Evolutionary conservation across 495 filamentous ascomycete species (phyloP).

Genomic region (Penicillium cataractarum): DNA sequence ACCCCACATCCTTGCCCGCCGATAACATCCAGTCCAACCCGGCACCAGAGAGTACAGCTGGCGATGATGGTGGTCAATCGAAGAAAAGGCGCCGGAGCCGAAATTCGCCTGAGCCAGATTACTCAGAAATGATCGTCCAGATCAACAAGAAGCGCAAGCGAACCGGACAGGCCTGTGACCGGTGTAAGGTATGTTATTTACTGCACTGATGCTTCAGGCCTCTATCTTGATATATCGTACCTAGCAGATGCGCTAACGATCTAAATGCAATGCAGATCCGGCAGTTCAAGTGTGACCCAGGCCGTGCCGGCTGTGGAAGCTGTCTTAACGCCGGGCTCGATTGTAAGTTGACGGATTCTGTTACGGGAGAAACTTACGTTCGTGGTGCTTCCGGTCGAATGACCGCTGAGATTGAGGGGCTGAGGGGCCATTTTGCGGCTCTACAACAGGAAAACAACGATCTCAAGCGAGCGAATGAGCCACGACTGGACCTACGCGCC

Average conservation of each 20-base stretch:
- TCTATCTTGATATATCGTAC: not conserved
- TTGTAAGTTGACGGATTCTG: conserved; percentile 83
- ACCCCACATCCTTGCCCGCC: not conserved
- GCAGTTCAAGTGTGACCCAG: conserved; percentile 81
- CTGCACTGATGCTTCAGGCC: not conserved
- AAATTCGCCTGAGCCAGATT: conserved; percentile 49
- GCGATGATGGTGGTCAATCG: not conserved
- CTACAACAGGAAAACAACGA: conserved; percentile 10
- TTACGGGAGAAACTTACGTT: conserved; percentile 75
- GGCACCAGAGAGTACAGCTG: too few species aligned
- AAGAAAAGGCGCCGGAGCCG: conserved; percentile 15
- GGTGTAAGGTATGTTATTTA: conserved; percentile 74
- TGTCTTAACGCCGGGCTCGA: conserved; percentile 71
- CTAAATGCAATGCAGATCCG: conserved; percentile 61
- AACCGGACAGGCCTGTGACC: conserved; percentile 89
- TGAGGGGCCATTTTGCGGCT: not conserved
- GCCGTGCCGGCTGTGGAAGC: conserved; percentile 71
- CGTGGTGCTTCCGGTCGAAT: conserved; percentile 51
- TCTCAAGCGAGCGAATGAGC: too few species aligned
- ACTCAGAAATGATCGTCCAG: conserved; percentile 68
- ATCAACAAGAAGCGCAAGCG: conserved; percentile 64
- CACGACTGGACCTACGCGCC: too few species aligned
- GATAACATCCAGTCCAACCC: not conserved
- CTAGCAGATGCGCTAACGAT: not conserved
- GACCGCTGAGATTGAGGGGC: not conserved